Base-by-base conservation (phyloP, 805 yeast genomes). In the Saccharomycopsis schoenii region DNA sequence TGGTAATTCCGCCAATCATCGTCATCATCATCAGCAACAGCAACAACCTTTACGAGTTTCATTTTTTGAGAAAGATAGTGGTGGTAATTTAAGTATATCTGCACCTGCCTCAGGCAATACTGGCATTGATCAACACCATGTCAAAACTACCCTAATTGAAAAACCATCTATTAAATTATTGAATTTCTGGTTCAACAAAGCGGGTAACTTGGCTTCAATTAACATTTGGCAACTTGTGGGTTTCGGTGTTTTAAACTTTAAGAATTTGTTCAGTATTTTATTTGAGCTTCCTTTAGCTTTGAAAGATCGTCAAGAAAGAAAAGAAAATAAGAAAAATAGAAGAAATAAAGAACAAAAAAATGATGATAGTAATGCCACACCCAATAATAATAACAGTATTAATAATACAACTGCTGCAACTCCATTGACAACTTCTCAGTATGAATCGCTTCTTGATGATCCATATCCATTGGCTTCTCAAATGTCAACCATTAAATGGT, bases 221-320 rank as follows among this genome's bases (percentile, higher is more conserved):
- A 88, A 88, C 67, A 83, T 88, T 59, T 80, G 83, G 67, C 93
- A 88, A 73, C 69, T 88, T 59, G 81, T 86, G 55, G 94, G 94
- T 1, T 85, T 88, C 71, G 96, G 94, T 40, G 66, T 64, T 17
- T 52, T 64, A 24, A 87, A 86, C 68, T 79, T 88, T 4, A 76
- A 77, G 55, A 88, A 86, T 68, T 91, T 93, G 19, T 87, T 88
- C 73, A 90, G 93, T 5, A 82, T 84, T 67, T 69, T 88, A 14
- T 88, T 88, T 71, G 84, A 81, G 61, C 73, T 88, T 24, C 86
- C 92, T 0, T 88, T 85, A 67, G 88, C 85, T 17, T 72, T 88
- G 63, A 85, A 81, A 62, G 90, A 85, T 66, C 75, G 91, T 57
- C 85, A 80, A 65, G 91, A 85, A 61, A 83, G 85, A 62, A 87